A percentile compares a stretch with the other conserved stretches of the same genome.
Conservation (phyloP, 176 grass and related monocot species). For the Avena sativa region DNA sequence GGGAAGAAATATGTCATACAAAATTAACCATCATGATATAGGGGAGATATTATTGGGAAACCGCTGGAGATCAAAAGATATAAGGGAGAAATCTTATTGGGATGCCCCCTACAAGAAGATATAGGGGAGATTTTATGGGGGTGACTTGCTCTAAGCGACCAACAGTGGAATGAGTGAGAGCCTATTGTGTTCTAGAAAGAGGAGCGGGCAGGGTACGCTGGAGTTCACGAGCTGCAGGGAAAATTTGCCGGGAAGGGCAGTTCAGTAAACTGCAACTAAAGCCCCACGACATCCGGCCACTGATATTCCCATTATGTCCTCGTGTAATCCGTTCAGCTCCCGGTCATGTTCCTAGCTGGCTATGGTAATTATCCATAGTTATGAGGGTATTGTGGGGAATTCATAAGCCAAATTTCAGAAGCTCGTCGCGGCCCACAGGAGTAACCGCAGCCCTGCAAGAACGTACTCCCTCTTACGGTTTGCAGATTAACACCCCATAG, state of each 20-base stretch:
- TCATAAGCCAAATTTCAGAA: slow-evolving; percentile 22
- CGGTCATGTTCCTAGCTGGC: not conserved
- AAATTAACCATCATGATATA: no score
- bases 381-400: not conserved
- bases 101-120: no score
- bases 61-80: no score
- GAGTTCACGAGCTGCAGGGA: not conserved
- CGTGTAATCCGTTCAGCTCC: not conserved
- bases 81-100: no score
- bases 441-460: slow-evolving; percentile 8
- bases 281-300: not conserved
- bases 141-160: no score
- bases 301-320: not conserved
- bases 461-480: not conserved
- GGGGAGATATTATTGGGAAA: no score
- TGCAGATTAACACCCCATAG: not conserved
- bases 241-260: not conserved
- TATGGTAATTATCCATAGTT: not conserved
- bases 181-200: no score
- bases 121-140: no score
- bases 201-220: no score
- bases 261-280: not conserved
- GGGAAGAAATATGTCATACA: no score
- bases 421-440: not conserved
- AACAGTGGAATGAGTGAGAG: no score